Evolutionary conservation across 108 stramenopile genomes (phyloP), one percentile per base, ranked within the genome.

Genomic region (Cyclotella atomus): DNA sequence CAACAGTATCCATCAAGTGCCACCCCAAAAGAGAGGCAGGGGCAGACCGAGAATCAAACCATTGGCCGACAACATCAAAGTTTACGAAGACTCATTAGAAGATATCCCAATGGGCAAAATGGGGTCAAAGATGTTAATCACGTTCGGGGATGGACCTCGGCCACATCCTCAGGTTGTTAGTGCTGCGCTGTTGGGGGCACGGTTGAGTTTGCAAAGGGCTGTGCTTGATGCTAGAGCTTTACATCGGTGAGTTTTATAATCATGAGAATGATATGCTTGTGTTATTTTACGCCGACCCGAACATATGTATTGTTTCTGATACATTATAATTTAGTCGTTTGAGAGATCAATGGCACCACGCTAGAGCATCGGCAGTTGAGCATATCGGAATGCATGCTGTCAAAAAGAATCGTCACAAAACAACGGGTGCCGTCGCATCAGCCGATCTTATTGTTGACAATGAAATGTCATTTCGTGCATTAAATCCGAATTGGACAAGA

Each of bases 221-320:
- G 84, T 94, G 57, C 79, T 85, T 57, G 91, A 94, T 81, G 93
- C 93, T 27, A 74, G 90, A 59, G 89, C 87, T 8, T 47, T 89
- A 10, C 86, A 88, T 29, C 80, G 89, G 65, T 65, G 57, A 38
- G 65, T 45, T 44, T 27, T 12, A 49, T 49, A 17, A 17, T 4
- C n/a, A 19, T 16, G 2, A 20, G 54, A 30, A 29, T 59, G 10
- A 34, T 59, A 20, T 24, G n/a, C n/a, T 59, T 47, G 21, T 45
- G 19, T 38, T 9, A 54, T 25, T 30, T 41, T 62, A 41, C n/a
- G n/a, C n/a, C n/a, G n/a, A n/a, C n/a, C n/a, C n/a, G n/a, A n/a
- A n/a, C n/a, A n/a, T n/a, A 29, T 59, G 14, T 14, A 30, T 29
- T 29, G 9, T n/a, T n/a, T n/a, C n/a, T n/a, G n/a, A 16, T 32